Percentiles rank a stretch among this genome's conserved stretches.
phyloP scores from a whole-genome alignment of 2,329 filamentous ascomycete species.

The Ophiostoma ulmi region DNA sequence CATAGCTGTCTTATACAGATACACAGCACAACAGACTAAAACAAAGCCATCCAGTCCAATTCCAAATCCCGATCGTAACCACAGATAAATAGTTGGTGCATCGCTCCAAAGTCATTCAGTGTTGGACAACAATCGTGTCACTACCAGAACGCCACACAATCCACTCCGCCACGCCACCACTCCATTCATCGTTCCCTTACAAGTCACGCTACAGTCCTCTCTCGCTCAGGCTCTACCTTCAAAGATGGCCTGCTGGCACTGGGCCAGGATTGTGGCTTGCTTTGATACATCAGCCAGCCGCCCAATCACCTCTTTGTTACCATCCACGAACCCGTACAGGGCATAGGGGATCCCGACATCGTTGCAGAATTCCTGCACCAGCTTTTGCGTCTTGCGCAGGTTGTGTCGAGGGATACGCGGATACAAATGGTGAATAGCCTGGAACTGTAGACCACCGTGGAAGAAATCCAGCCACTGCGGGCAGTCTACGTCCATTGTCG shows the following conservation, averaged over 20 bases:
- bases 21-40: not conserved
- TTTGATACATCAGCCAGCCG: conserved; percentile 71
- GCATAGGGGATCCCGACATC: conserved; percentile 82
- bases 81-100: not conserved
- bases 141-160: not conserved
- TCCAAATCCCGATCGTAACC: not conserved
- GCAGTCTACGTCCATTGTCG: conserved; percentile 90
- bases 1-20: not conserved
- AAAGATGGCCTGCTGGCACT: conserved; percentile 58
- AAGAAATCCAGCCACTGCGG: conserved; percentile 84
- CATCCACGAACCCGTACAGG: conserved; percentile 76
- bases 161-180: not conserved
- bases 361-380: conserved; percentile 75
- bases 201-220: not conserved
- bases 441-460: conserved; percentile 84
- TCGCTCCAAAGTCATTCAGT: not conserved
- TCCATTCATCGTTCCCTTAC: not conserved
- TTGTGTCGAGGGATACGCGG: conserved; percentile 82
- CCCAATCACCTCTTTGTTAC: conserved; percentile 75
- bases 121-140: not conserved
- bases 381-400: conserved; percentile 64
- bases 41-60: not conserved
- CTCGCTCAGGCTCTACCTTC: conserved; percentile 20
- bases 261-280: conserved; percentile 70
- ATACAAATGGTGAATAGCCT: conserved; percentile 81